These are phyloP conservation scores for Fusarium sp. DNA, from an alignment of 2,329 filamentous ascomycete species.

Conservation along the genomic window DNA sequence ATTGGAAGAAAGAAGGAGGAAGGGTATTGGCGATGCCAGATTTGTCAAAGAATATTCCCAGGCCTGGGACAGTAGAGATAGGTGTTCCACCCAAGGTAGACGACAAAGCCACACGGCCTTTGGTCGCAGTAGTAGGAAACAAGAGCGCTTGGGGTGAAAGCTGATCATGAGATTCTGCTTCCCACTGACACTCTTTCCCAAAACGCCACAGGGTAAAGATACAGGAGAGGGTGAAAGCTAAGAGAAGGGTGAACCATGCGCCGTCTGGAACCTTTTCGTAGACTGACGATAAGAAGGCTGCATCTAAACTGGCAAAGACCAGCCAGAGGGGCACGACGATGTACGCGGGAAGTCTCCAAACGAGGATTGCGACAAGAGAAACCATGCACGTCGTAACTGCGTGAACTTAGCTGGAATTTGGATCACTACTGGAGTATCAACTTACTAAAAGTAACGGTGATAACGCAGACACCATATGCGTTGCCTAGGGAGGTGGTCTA, in stretches of 20 bases:
- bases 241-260: background rate
- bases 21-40: background rate
- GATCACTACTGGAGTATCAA: background rate
- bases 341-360: background rate
- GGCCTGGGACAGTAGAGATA: background rate
- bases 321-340: background rate
- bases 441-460: background rate
- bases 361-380: background rate
- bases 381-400: background rate
- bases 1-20: background rate
- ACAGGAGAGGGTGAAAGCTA: background rate
- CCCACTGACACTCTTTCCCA: background rate
- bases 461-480: background rate
- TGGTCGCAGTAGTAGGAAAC: background rate
- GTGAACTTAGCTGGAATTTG: background rate
- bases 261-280: background rate
- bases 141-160: background rate
- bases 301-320: background rate
- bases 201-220: background rate
- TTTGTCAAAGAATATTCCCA: background rate
- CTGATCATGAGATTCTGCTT: background rate
- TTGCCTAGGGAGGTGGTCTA: background rate
- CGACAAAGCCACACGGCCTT: background rate
- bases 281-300: background rate
- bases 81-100: background rate